A percentile compares a stretch with the other conserved stretches of the same genome.
phyloP scores from a whole-genome alignment of 2,329 filamentous ascomycete species.

The Fusarium irregulare region DNA sequence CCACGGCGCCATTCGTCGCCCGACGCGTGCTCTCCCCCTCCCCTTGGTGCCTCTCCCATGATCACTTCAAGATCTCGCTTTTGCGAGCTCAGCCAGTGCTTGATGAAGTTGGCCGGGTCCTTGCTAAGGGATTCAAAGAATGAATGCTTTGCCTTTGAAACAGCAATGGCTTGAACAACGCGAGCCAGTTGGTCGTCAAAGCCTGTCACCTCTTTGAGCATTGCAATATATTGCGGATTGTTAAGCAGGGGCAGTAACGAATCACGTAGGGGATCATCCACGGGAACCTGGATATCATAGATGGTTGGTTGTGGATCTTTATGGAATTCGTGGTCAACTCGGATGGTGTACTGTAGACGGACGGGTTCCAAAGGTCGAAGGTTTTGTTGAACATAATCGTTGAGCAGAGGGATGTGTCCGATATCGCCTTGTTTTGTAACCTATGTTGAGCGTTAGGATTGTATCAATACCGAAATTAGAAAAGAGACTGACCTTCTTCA shows the following conservation, averaged over 20 bases:
- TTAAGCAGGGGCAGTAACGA: constrained; percentile 73
- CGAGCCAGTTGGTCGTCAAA: constrained; percentile 89
- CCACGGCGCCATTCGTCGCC: constrained; percentile 77
- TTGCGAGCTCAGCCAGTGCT: constrained; percentile 90
- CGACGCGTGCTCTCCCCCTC: constrained; percentile 66
- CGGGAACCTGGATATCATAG: constrained; percentile 87
- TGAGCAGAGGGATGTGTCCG: constrained; percentile 87
- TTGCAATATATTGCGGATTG: constrained; percentile 75
- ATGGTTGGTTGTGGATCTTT: constrained; percentile 80
- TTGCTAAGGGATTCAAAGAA: constrained; percentile 84
- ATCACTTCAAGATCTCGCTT: constrained; percentile 90
- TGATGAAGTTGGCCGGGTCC: constrained; percentile 86
- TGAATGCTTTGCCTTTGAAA: constrained; percentile 88
- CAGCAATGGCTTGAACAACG: constrained; percentile 82
- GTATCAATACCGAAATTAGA: background rate
- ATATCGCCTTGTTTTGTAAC: constrained; percentile 79
- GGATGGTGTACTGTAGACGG: constrained; percentile 90
- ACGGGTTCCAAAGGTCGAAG: constrained; percentile 83
- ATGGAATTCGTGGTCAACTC: constrained; percentile 87
- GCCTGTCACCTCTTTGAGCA: constrained; percentile 78
- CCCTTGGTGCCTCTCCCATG: constrained; percentile 79
- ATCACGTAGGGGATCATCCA: constrained; percentile 83
- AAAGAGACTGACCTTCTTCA: constrained; percentile 74
- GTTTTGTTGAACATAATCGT: constrained; percentile 82
- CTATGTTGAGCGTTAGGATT: constrained; percentile 56